A percentile compares a stretch with the other conserved stretches of the same genome.
Conservation (phyloP, 371 early-diverging fungal species). For the Coemansia sp. region DNA sequence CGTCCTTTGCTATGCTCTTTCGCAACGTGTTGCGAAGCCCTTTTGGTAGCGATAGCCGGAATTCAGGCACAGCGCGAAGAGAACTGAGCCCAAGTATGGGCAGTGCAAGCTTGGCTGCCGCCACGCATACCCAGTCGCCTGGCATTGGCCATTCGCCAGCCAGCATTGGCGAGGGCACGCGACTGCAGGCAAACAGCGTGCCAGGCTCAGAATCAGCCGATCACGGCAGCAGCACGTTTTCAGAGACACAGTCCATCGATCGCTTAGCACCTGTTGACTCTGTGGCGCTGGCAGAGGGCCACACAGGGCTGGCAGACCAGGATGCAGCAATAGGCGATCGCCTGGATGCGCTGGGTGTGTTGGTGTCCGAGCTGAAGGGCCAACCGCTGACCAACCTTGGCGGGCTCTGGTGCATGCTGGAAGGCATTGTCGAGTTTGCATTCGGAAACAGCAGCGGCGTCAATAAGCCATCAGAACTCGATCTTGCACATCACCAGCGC, state of each 20-base stretch:
- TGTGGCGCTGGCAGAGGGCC: constrained; percentile 20
- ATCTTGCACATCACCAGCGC: not conserved
- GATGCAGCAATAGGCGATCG: constrained; percentile 23
- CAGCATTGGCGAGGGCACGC: constrained; percentile 8
- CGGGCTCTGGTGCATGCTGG: constrained; percentile 34
- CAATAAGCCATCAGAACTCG: not conserved
- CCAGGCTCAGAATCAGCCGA: constrained; percentile 1
- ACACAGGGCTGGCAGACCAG: constrained; percentile 10
- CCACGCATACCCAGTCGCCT: not conserved
- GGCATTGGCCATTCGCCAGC: not conserved
- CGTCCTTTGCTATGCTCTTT: constrained; percentile 23
- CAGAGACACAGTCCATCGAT: not conserved
- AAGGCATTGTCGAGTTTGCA: constrained; percentile 26
- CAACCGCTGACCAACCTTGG: constrained; percentile 17
- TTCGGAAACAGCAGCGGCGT: constrained; percentile 13
- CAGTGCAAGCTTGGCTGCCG: not conserved
- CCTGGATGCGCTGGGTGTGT: constrained; percentile 20
- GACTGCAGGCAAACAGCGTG: constrained; percentile 1
- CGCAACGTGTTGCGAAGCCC: constrained; percentile 44
- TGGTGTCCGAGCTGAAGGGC: constrained; percentile 18
- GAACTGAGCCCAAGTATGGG: constrained; percentile 1
- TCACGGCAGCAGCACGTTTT: not conserved
- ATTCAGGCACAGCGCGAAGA: constrained; percentile 2
- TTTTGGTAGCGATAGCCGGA: constrained; percentile 23
- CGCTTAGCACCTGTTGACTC: constrained; percentile 19